Conservation (phyloP, 371 early-diverging fungal genomes). For the Lichtheimia corymbifera region DNA sequence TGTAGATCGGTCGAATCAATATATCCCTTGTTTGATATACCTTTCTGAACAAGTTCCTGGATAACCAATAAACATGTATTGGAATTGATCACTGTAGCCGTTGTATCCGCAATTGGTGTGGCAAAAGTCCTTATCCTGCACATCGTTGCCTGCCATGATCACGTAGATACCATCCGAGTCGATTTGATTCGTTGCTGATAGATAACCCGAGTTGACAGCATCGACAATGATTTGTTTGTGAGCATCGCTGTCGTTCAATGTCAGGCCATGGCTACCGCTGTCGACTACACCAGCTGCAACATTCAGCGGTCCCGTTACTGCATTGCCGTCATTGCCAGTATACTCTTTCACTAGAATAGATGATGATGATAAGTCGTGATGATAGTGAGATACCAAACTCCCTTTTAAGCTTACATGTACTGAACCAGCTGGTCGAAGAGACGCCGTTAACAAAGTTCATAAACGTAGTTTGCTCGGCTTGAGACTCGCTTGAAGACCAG, state of each 20-base stretch:
- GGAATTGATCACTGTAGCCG: conserved; percentile 43
- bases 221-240: conserved; percentile 43
- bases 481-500: conserved; percentile 37
- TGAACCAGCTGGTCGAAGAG: conserved; percentile 48
- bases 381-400: background rate
- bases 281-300: conserved; percentile 50
- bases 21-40: conserved; percentile 9
- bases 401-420: conserved; percentile 29
- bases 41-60: conserved; percentile 35
- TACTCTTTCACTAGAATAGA: conserved; percentile 44
- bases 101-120: conserved; percentile 50
- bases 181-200: conserved; percentile 39
- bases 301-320: conserved; percentile 46
- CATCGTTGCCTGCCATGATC: conserved; percentile 42
- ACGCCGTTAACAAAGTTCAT: conserved; percentile 49
- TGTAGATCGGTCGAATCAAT: background rate
- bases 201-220: conserved; percentile 47
- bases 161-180: conserved; percentile 53
- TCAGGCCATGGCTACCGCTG: conserved; percentile 41
- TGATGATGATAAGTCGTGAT: background rate
- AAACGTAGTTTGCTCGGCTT: conserved; percentile 39
- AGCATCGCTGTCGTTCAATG: conserved; percentile 29
- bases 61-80: conserved; percentile 52
- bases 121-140: conserved; percentile 46
- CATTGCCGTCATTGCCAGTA: conserved; percentile 33